Conservation (phyloP, 2,329 filamentous ascomycete genomes). For the Incumbomyces delicatus region DNA sequence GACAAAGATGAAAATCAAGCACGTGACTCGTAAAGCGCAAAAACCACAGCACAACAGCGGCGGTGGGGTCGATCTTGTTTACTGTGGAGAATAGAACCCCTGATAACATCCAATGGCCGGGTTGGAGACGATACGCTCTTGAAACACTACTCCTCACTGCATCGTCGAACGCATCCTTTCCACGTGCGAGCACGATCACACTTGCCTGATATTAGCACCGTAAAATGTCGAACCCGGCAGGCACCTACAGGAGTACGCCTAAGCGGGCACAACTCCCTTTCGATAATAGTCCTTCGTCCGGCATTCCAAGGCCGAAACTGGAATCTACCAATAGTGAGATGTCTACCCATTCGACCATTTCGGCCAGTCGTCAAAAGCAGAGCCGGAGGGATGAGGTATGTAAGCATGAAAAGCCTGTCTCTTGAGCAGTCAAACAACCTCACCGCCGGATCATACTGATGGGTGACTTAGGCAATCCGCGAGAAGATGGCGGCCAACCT, state of each 20-base stretch:
- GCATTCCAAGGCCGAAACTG: constrained; percentile 52
- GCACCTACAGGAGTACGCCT: constrained; percentile 49
- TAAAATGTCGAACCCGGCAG: constrained; percentile 23
- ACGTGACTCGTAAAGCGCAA: not conserved
- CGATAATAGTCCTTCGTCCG: constrained; percentile 43
- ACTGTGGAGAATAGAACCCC: too few relatives aligned
- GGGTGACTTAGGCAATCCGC: constrained; percentile 66
- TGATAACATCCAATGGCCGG: too few relatives aligned
- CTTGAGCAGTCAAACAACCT: constrained; percentile 9
- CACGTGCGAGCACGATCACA: too few relatives aligned
- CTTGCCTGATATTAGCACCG: too few relatives aligned
- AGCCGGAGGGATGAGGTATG: constrained; percentile 95
- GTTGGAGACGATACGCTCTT: too few relatives aligned
- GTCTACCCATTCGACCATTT: constrained; percentile 58
- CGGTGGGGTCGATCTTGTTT: too few relatives aligned
- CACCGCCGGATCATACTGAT: constrained; percentile 7
- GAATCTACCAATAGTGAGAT: constrained; percentile 45
- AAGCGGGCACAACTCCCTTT: constrained; percentile 46
- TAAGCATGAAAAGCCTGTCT: constrained; percentile 17
- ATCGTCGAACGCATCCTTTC: too few relatives aligned
- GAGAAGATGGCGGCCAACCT: constrained; percentile 95
- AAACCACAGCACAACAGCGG: too few relatives aligned
- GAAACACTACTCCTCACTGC: too few relatives aligned
- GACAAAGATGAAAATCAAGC: not conserved
- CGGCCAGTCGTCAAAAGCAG: constrained; percentile 91